Evolutionary conservation across 164 flowering plant species (phyloP), one percentile per base, ranked within the genome.

Genomic region (Umbilicus rupestris): DNA sequence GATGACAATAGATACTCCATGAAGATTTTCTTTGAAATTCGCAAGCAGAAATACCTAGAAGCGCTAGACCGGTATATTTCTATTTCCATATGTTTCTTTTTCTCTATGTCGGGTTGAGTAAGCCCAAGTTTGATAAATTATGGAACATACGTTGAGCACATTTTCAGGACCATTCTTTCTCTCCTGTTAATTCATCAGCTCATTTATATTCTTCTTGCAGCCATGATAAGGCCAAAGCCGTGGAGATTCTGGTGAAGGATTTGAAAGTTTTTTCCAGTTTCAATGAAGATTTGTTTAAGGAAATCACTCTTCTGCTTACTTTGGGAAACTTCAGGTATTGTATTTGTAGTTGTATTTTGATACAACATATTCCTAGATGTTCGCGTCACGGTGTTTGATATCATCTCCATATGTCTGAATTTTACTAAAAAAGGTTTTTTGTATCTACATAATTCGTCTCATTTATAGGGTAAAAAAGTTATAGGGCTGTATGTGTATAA

Each of bases 1-100:
- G 85, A 82, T 63, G 83, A 80, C 68, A 73, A 75, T 44, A 33
- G 77, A 42, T 70, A 76, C 66, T 79, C 82, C 0, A 73, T 72
- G 79, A 71, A 74, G 65, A 78, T 78, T 31, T 78, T 75, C 63
- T 78, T 78, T 16, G 77, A 75, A 59, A 78, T 78, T 24, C 71
- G 82, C 24, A 82, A 80, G 70, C 85, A 82, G 68, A 82, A 78
- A 64, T 82, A 82, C 67, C 78, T 82, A 19, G 85, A 82, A 68
- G 85, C 85, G 47, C 73, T 80, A 26, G 83, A 82, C 19, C 77
- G 73, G 85, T 82, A 46, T 66, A 73, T 46, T 33, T 39, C 33
- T 17, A n/a, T 2, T n/a, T 30, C 39, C 58, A 17, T 24, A 22
- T 3, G 15, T 52, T 6, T 20, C 24, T 52, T 52, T 1, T 24